phyloP scores from a whole-genome alignment of 768 basidiomycete genomes.

The Cytidiella melzeri region DNA sequence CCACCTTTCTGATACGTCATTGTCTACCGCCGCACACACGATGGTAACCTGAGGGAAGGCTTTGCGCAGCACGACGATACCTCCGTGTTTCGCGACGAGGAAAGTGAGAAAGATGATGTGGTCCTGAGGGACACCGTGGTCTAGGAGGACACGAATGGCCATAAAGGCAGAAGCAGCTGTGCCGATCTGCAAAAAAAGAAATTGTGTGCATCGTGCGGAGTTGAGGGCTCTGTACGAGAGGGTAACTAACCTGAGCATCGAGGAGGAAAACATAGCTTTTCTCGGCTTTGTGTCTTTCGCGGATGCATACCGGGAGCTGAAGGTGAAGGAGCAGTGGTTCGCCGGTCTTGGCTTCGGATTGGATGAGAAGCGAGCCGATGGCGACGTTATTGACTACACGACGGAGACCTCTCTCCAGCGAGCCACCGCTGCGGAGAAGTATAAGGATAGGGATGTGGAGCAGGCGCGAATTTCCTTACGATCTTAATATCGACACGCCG shows the following conservation, averaged over 20 bases:
- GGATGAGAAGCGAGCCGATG: conserved; percentile 86
- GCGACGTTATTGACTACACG: conserved; percentile 82
- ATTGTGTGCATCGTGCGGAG: background rate
- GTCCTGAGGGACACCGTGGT: conserved; percentile 83
- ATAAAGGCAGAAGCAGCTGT: conserved; percentile 92
- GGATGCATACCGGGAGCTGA: conserved; percentile 71
- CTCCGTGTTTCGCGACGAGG: conserved; percentile 78
- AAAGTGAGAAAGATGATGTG: conserved; percentile 89
- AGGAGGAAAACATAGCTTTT: conserved; percentile 81
- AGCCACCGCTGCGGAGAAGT: conserved; percentile 59
- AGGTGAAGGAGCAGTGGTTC: conserved; percentile 85
- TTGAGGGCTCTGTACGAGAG: background rate
- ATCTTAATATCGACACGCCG: conserved; percentile 85
- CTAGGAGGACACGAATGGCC: conserved; percentile 89
- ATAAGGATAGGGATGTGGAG: too few species aligned
- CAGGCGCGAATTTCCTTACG: conserved; percentile 40
- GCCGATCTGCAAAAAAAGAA: conserved; percentile 56
- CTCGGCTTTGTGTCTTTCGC: conserved; percentile 55
- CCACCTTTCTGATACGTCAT: conserved; percentile 71
- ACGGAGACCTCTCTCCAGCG: conserved; percentile 85
- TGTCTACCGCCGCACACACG: conserved; percentile 80
- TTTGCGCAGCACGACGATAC: conserved; percentile 65
- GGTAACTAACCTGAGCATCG: conserved; percentile 69
- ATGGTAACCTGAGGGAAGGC: conserved; percentile 86
- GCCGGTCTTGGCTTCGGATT: conserved; percentile 76